These are phyloP conservation scores for Wallemia hederae DNA, from an alignment of 1,284 basidiomycete genomes.

Conservation along the genomic window DNA sequence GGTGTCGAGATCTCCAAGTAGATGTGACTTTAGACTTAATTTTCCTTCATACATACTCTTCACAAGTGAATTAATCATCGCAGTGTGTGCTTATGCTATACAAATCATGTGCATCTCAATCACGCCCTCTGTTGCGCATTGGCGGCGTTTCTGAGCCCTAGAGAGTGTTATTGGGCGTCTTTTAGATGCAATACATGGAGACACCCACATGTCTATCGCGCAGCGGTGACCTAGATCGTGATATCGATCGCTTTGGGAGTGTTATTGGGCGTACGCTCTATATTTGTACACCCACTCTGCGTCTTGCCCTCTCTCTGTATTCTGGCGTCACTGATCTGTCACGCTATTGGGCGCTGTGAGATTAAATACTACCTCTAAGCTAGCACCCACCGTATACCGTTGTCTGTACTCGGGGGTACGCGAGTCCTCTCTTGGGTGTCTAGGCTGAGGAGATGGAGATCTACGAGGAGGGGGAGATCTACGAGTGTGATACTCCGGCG, in stretches of 20 bases:
- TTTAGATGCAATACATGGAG: neutral
- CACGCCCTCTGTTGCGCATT: neutral
- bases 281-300: too few relatives aligned
- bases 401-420: too few relatives aligned
- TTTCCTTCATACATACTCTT: neutral
- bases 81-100: too few relatives aligned
- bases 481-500: neutral
- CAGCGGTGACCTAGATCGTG: neutral
- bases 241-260: neutral
- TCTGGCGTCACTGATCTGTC: neutral
- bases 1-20: constrained; percentile 15
- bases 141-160: neutral
- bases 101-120: neutral
- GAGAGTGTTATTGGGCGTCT: neutral
- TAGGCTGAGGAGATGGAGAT: neutral
- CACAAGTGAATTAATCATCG: too few relatives aligned
- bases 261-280: too few relatives aligned
- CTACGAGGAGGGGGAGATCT: neutral
- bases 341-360: neutral
- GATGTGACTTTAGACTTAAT: neutral
- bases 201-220: neutral
- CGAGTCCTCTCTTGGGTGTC: too few relatives aligned
- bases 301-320: neutral
- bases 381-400: too few relatives aligned
- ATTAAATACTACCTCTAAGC: neutral